phyloP scores from a whole-genome alignment of 352 stramenopile genomes.

The Globisporangium radiosum region DNA sequence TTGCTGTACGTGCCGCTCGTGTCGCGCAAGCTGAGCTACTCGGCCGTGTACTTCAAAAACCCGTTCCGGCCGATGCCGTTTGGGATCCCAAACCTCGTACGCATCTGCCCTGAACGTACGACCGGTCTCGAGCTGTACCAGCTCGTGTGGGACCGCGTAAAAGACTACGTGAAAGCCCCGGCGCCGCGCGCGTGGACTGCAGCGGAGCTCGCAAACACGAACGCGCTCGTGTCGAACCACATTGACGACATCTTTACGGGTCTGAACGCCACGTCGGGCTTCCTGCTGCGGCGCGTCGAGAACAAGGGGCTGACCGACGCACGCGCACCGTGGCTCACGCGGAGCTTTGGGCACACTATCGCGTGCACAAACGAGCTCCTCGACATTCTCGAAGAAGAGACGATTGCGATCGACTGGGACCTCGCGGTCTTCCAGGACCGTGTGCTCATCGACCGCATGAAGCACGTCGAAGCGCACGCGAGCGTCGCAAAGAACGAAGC shows the following conservation, averaged over 20 bases:
- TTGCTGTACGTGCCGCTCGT: slow-evolving; percentile 77
- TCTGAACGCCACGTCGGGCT: slow-evolving; percentile 63
- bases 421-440: slow-evolving; percentile 79
- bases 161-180: slow-evolving; percentile 61
- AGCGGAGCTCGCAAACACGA: slow-evolving; percentile 20
- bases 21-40: slow-evolving; percentile 84
- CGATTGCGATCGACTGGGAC: slow-evolving; percentile 85
- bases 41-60: slow-evolving; percentile 86
- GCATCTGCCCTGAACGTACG: slow-evolving; percentile 75
- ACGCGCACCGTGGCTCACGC: slow-evolving; percentile 66
- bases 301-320: slow-evolving; percentile 81
- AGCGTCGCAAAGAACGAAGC: slow-evolving; percentile 82
- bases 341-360: slow-evolving; percentile 77
- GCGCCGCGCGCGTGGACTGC: slow-evolving; percentile 34
- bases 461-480: slow-evolving; percentile 71
- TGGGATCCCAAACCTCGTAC: slow-evolving; percentile 79
- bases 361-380: slow-evolving; percentile 68
- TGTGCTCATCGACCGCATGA: slow-evolving; percentile 80
- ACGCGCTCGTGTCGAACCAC: slow-evolving; percentile 44
- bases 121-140: slow-evolving; percentile 77
- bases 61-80: slow-evolving; percentile 84
- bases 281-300: slow-evolving; percentile 75
- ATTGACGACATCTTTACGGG: slow-evolving; percentile 83
- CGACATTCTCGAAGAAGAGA: slow-evolving; percentile 81
- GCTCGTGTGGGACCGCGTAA: slow-evolving; percentile 77